Evolutionary conservation across 495 filamentous ascomycete species (phyloP).

Genomic region (Cercophora scortea): DNA sequence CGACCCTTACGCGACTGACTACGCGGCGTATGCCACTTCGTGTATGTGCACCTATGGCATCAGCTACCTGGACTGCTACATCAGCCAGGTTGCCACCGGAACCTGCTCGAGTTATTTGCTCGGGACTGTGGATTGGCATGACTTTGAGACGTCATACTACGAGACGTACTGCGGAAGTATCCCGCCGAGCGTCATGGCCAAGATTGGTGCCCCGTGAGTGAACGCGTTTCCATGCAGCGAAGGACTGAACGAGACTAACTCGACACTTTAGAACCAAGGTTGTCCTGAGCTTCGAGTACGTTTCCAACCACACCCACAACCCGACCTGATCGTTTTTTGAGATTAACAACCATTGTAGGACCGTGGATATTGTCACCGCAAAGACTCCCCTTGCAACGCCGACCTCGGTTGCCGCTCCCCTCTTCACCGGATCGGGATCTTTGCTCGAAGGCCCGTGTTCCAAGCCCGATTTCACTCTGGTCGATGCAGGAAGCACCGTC

Average conservation of each 20-base stretch:
- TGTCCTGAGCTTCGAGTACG: slow-evolving; percentile 15
- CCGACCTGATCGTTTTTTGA: background rate
- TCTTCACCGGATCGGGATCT: slow-evolving; percentile 10
- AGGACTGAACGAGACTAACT: background rate
- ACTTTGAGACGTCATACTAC: slow-evolving; percentile 6
- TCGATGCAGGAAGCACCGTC: slow-evolving; percentile 15
- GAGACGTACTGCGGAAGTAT: slow-evolving; percentile 5
- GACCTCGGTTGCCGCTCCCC: slow-evolving; percentile 7
- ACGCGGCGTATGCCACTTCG: background rate
- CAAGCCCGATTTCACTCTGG: slow-evolving; percentile 17
- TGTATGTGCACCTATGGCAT: slow-evolving; percentile 16
- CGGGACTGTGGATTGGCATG: background rate
- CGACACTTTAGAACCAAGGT: slow-evolving; percentile 8
- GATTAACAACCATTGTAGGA: slow-evolving; percentile 5
- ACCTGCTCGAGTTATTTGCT: slow-evolving; percentile 6
- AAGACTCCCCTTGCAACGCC: background rate
- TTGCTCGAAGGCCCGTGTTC: slow-evolving; percentile 17
- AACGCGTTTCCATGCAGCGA: background rate
- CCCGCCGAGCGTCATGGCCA: slow-evolving; percentile 7
- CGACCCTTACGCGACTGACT: background rate
- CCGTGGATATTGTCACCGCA: slow-evolving; percentile 9
- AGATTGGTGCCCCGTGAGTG: slow-evolving; percentile 9
- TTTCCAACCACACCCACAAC: background rate
- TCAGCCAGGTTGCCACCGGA: slow-evolving; percentile 1
- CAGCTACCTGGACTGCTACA: slow-evolving; percentile 12